phyloP scores from a whole-genome alignment of 441 rosid species.

The Populus hybrid region DNA sequence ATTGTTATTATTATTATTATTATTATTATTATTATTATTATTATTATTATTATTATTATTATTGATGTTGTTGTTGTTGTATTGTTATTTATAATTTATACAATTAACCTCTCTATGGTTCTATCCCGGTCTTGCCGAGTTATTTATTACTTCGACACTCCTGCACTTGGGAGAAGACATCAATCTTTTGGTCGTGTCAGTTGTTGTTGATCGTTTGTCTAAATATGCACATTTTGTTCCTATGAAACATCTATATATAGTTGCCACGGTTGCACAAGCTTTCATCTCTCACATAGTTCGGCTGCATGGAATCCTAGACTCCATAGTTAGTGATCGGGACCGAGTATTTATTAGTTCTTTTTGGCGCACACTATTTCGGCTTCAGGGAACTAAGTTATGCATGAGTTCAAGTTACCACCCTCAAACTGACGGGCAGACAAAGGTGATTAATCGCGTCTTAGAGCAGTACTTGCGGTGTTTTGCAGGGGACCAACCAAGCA shows the following conservation, averaged over 20 bases:
- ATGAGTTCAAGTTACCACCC: background rate
- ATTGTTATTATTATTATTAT: too few relatives aligned
- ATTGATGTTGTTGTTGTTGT: too few relatives aligned
- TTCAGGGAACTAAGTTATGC: background rate
- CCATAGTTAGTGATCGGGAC: background rate
- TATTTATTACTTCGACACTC: too few relatives aligned
- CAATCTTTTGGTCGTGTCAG: background rate
- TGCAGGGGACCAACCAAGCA: background rate
- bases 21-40: too few relatives aligned
- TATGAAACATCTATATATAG: background rate
- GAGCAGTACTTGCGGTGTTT: background rate
- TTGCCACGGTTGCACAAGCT: background rate
- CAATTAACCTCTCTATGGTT: too few relatives aligned
- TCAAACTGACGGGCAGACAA: background rate
- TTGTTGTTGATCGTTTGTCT: background rate
- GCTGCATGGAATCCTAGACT: background rate
- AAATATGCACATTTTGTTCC: conserved; percentile 5
- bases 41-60: too few relatives aligned
- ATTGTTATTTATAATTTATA: too few relatives aligned
- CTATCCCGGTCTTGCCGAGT: too few relatives aligned
- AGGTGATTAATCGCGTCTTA: background rate
- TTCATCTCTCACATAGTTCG: background rate
- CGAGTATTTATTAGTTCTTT: background rate
- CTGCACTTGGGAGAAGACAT: too few relatives aligned
- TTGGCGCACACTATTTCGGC: background rate